phyloP scores from a whole-genome alignment of 2,329 filamentous ascomycete species.

The Knoxdaviesia proteae region DNA sequence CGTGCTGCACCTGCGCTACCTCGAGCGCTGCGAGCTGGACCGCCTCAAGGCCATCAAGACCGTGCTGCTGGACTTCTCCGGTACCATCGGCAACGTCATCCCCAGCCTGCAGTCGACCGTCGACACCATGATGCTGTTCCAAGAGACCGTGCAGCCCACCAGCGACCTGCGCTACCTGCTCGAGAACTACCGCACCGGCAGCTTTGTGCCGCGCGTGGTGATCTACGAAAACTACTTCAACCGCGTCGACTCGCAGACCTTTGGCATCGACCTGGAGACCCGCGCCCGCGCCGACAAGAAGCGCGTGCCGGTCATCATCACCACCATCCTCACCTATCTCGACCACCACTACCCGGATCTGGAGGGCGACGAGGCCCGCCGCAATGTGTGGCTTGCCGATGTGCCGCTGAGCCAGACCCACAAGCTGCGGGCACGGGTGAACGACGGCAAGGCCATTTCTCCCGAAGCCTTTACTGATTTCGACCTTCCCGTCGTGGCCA shows the following conservation, averaged over 20 bases:
- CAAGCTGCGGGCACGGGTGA: conserved; percentile 61
- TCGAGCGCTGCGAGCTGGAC: conserved; percentile 93
- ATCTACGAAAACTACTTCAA: conserved; percentile 99
- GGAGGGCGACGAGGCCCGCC: conserved; percentile 82
- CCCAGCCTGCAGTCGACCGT: conserved; percentile 88
- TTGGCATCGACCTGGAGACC: conserved; percentile 93
- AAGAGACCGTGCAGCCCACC: conserved; percentile 89
- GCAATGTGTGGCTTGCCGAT: conserved; percentile 85
- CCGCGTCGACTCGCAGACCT: conserved; percentile 90
- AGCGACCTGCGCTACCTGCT: conserved; percentile 83
- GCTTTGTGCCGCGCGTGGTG: conserved; percentile 73
- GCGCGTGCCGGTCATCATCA: conserved; percentile 80
- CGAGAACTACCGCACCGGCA: conserved; percentile 91
- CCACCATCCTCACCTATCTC: conserved; percentile 80
- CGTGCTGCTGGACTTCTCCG: conserved; percentile 91
- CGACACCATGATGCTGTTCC: conserved; percentile 97
- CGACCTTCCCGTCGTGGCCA: conserved; percentile 85
- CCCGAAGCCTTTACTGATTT: conserved; percentile 65
- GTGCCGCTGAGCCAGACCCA: conserved; percentile 73
- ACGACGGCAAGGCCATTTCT: conserved; percentile 65
- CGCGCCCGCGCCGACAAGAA: conserved; percentile 85
- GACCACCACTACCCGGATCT: conserved; percentile 95
- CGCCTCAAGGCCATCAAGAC: conserved; percentile 95
- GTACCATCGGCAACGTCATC: conserved; percentile 93
- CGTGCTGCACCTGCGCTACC: conserved; percentile 77